A percentile compares a stretch with the other conserved stretches of the same genome.
These are phyloP conservation scores for Plectosphaerella sp. DNA, from an alignment of 2,329 filamentous ascomycete species.

Conservation along the genomic window DNA sequence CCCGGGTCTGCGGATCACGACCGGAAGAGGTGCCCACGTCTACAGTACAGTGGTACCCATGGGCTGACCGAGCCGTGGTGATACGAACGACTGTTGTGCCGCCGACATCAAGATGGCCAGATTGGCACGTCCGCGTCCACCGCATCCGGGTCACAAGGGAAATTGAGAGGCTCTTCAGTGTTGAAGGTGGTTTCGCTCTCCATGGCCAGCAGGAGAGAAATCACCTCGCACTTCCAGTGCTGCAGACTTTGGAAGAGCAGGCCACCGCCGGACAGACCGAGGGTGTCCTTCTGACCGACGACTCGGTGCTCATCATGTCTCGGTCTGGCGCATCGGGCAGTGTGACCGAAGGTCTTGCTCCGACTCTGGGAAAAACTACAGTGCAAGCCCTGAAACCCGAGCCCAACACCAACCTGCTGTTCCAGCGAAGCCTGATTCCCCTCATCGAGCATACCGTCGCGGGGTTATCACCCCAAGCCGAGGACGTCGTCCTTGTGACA, in stretches of 20 bases:
- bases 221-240: background rate
- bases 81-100: conserved; percentile 22
- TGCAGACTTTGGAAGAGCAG: background rate
- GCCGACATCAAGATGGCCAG: conserved; percentile 22
- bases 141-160: conserved; percentile 2
- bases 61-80: conserved; percentile 18
- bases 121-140: conserved; percentile 26
- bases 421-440: conserved; percentile 15
- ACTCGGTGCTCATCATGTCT: conserved; percentile 4
- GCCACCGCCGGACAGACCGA: background rate
- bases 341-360: background rate
- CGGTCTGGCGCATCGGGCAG: background rate
- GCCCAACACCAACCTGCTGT: conserved; percentile 19
- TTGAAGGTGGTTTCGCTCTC: conserved; percentile 19
- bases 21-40: background rate
- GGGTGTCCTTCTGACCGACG: background rate
- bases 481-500: background rate
- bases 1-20: conserved; percentile 1
- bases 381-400: conserved; percentile 15
- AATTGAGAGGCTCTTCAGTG: conserved; percentile 4
- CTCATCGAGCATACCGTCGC: background rate
- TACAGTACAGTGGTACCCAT: conserved; percentile 15
- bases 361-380: background rate
- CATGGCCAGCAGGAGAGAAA: background rate
- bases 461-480: background rate